Conservation (phyloP, 2,329 filamentous ascomycete genomes). For the Colletotrichum simmondsii region DNA sequence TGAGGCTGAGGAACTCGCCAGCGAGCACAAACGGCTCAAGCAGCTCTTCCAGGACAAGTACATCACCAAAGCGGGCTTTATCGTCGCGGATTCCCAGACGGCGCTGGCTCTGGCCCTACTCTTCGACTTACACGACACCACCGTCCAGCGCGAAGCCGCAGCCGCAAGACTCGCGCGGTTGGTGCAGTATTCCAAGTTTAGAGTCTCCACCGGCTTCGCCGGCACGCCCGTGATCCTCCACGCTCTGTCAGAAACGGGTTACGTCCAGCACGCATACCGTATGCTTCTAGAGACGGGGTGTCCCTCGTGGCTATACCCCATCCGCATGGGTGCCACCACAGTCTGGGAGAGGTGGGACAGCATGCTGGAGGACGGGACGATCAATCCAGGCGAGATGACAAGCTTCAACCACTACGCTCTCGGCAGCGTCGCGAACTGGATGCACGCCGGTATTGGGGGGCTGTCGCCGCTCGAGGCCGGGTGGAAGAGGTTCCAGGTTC, state of each 20-base stretch:
- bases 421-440: slow-evolving; percentile 58
- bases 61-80: slow-evolving; percentile 40
- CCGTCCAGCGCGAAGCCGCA: slow-evolving; percentile 36
- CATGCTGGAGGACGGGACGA: slow-evolving; percentile 52
- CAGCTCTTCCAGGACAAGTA: slow-evolving; percentile 44
- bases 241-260: slow-evolving; percentile 42
- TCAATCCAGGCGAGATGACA: slow-evolving; percentile 59
- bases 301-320: slow-evolving; percentile 60
- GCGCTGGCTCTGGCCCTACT: slow-evolving; percentile 48
- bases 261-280: slow-evolving; percentile 50
- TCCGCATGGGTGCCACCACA: slow-evolving; percentile 56
- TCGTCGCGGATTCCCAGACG: slow-evolving; percentile 52
- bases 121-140: slow-evolving; percentile 46
- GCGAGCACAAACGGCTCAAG: slow-evolving; percentile 37
- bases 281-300: slow-evolving; percentile 58
- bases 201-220: slow-evolving; percentile 54
- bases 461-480: slow-evolving; percentile 50
- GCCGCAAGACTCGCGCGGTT: slow-evolving; percentile 43
- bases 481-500: slow-evolving; percentile 50
- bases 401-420: slow-evolving; percentile 63
- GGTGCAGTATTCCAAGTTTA: slow-evolving; percentile 44
- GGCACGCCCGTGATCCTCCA: slow-evolving; percentile 52
- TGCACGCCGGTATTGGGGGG: slow-evolving; percentile 55
- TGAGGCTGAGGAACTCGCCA: slow-evolving; percentile 38
- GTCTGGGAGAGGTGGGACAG: slow-evolving; percentile 64